phyloP scores from a whole-genome alignment of 306 rosid species.

The Rubus parviflorus region DNA sequence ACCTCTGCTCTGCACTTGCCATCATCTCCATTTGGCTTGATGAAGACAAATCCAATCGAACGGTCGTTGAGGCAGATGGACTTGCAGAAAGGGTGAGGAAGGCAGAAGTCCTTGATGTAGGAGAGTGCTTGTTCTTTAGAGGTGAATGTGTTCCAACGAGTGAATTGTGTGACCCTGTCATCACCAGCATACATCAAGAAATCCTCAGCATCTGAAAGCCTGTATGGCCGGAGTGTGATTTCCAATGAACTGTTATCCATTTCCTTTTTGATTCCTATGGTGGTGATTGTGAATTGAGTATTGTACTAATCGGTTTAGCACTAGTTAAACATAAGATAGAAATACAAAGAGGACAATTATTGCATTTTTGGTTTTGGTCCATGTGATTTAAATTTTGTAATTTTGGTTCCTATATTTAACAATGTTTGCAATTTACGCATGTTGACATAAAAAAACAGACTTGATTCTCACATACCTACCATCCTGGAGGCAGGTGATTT shows the following conservation, averaged over 20 bases:
- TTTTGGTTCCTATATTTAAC: too few relatives aligned
- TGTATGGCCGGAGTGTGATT: conserved; percentile 29
- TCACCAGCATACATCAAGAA: conserved; percentile 23
- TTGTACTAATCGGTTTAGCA: background rate
- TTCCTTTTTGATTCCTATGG: background rate
- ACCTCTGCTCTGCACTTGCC: conserved; percentile 24
- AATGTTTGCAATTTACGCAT: too few relatives aligned
- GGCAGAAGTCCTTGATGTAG: conserved; percentile 18
- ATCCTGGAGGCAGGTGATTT: too few relatives aligned
- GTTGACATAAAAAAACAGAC: too few relatives aligned
- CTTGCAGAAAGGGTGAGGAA: conserved; percentile 31
- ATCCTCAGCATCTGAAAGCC: conserved; percentile 29
- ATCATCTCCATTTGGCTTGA: conserved; percentile 21
- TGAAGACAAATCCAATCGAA: conserved; percentile 24
- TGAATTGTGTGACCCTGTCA: conserved; percentile 23
- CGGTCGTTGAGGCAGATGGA: conserved; percentile 36
- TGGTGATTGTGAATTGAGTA: background rate
- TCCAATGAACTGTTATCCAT: conserved; percentile 2
- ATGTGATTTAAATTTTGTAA: too few relatives aligned
- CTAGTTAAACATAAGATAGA: too few relatives aligned
- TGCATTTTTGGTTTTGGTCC: too few relatives aligned
- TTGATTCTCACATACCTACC: too few relatives aligned
- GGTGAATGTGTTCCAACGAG: conserved; percentile 30
- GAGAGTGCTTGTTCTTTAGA: conserved; percentile 28
- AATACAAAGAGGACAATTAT: too few relatives aligned